Evolutionary conservation across 805 yeast species (phyloP).

Genomic region (Zygosaccharomyces gambellarensis): DNA sequence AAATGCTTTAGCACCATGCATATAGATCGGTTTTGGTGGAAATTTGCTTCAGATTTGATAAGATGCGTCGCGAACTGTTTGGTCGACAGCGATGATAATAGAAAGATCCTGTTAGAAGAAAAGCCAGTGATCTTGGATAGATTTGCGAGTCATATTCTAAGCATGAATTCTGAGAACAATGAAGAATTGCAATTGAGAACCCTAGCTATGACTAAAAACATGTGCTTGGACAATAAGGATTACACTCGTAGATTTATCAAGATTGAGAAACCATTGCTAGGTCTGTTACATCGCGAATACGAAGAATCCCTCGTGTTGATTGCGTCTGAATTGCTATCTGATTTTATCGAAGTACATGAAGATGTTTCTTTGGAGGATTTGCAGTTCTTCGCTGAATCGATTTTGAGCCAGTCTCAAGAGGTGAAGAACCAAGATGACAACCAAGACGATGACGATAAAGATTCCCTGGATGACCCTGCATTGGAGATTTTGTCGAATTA

Average conservation of each 20-base stretch:
- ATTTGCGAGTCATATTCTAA: conserved; percentile 18
- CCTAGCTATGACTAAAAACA: conserved; percentile 27
- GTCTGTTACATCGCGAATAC: conserved; percentile 6
- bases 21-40: conserved; percentile 13
- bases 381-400: conserved; percentile 12
- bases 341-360: conserved; percentile 14
- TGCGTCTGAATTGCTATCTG: conserved; percentile 23
- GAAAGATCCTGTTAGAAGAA: conserved; percentile 15
- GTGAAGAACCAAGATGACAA: conserved; percentile 8
- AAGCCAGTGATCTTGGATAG: conserved; percentile 13
- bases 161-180: conserved; percentile 8
- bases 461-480: conserved; percentile 22
- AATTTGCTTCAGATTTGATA: conserved; percentile 27
- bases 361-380: conserved; percentile 10
- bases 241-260: conserved; percentile 17
- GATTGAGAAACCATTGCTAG: conserved; percentile 19
- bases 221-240: conserved; percentile 23
- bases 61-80: conserved; percentile 34
- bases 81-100: conserved; percentile 31
- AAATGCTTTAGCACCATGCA: conserved; percentile 11
- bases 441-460: conserved; percentile 11
- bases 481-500: conserved; percentile 21
- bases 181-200: conserved; percentile 26
- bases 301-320: conserved; percentile 1
- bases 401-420: conserved; percentile 11